Percentiles rank a stretch among this genome's conserved stretches.
Conservation (phyloP, 2,329 filamentous ascomycete genomes). For the Hypoxylon sp. region DNA sequence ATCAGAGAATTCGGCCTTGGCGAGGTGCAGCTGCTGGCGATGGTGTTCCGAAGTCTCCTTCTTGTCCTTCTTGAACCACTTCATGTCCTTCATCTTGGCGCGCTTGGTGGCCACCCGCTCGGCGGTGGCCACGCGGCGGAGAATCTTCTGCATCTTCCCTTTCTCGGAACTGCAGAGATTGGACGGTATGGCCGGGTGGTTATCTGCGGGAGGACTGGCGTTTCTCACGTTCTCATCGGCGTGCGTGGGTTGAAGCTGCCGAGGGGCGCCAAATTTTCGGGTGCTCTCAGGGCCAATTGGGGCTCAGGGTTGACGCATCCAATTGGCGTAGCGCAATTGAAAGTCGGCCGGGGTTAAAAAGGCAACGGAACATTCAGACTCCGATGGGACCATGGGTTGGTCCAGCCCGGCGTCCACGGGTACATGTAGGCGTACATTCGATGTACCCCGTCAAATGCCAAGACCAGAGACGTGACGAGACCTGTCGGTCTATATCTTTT, state of each 20-base stretch:
- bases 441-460: slow-evolving; percentile 21
- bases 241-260: slow-evolving; percentile 27
- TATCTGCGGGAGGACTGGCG: background rate
- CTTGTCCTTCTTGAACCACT: slow-evolving; percentile 44
- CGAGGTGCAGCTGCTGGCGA: slow-evolving; percentile 49
- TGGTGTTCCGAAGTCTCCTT: slow-evolving; percentile 35
- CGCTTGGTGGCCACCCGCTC: slow-evolving; percentile 54
- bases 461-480: slow-evolving; percentile 9
- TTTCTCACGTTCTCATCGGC: slow-evolving; percentile 20
- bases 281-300: slow-evolving; percentile 21
- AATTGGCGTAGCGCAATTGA: slow-evolving; percentile 17
- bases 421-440: slow-evolving; percentile 9
- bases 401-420: too few species aligned
- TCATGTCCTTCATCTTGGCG: slow-evolving; percentile 47
- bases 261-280: slow-evolving; percentile 24
- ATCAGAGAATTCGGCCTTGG: slow-evolving; percentile 54
- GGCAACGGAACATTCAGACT: slow-evolving; percentile 37
- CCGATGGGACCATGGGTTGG: slow-evolving; percentile 18
- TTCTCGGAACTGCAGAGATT: background rate
- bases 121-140: slow-evolving; percentile 54
- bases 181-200: background rate
- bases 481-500: slow-evolving; percentile 25
- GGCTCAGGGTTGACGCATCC: slow-evolving; percentile 1
- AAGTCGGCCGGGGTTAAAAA: background rate
- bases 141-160: slow-evolving; percentile 52